Percentiles rank a stretch among this genome's conserved stretches.
Evolutionary conservation across 169 alveolate genomes (phyloP).

Genomic region (Cryptosporidium tyzzeri): DNA sequence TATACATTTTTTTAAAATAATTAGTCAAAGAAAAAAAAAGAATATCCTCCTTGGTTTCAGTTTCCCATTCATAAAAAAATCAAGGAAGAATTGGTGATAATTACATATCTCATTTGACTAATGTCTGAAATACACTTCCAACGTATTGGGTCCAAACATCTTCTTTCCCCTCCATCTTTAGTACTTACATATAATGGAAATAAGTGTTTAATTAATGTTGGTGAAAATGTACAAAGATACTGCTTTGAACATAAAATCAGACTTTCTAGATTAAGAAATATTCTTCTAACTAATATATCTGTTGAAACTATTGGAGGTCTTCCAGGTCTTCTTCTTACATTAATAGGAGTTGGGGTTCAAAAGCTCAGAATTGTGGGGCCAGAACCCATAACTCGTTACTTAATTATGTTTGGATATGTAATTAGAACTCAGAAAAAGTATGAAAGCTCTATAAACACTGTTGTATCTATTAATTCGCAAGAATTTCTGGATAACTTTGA

Average conservation of each 20-base stretch:
- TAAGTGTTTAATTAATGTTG: slow-evolving; percentile 84
- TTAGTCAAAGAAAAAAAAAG: not conserved
- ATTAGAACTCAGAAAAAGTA: not conserved
- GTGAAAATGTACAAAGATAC: slow-evolving; percentile 87
- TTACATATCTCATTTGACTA: not conserved
- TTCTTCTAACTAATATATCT: slow-evolving; percentile 82
- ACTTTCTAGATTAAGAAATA: slow-evolving; percentile 79
- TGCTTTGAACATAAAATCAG: slow-evolving; percentile 84
- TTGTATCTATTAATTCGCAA: slow-evolving; percentile 21
- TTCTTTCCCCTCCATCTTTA: slow-evolving; percentile 86
- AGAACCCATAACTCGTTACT: slow-evolving; percentile 54
- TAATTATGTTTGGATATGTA: slow-evolving; percentile 45
- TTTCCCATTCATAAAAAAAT: not conserved
- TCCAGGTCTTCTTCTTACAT: slow-evolving; percentile 85
- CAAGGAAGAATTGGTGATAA: not conserved
- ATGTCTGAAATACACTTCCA: slow-evolving; percentile 81
- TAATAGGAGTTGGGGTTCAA: slow-evolving; percentile 82
- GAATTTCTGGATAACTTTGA: not conserved
- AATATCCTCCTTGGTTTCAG: not conserved
- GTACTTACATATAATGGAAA: slow-evolving; percentile 82
- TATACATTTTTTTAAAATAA: not conserved
- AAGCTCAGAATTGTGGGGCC: slow-evolving; percentile 84
- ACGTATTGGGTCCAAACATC: slow-evolving; percentile 83
- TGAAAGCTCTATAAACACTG: not conserved
- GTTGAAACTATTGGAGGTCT: slow-evolving; percentile 85